Evolutionary conservation across 2,329 filamentous ascomycete genomes (phyloP).

Genomic region (Cryphonectria nitschkei): DNA sequence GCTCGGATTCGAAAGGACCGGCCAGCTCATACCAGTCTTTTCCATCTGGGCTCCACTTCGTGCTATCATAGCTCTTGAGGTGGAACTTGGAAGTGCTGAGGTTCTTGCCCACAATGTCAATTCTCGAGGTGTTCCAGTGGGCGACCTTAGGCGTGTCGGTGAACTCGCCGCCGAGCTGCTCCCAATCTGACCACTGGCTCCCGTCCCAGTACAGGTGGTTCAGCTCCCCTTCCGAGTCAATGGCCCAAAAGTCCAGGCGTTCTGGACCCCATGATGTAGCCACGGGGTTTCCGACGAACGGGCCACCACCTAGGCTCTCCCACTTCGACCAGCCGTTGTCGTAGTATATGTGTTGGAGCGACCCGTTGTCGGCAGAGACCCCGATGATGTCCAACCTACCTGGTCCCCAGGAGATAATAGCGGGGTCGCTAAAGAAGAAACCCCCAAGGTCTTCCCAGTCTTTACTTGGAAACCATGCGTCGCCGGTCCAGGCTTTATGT

Average conservation of each 20-base stretch:
- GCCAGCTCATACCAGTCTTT: slow-evolving; percentile 6
- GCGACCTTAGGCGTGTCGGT: background rate
- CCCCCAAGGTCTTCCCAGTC: background rate
- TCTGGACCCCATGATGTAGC: slow-evolving; percentile 7
- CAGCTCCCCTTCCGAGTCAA: slow-evolving; percentile 6
- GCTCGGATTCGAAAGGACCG: slow-evolving; percentile 5
- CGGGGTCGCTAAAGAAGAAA: background rate
- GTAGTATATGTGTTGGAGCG: slow-evolving; percentile 5
- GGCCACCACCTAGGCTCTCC: slow-evolving; percentile 11
- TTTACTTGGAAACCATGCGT: background rate
- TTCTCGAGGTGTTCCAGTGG: slow-evolving; percentile 3
- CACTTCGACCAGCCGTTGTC: background rate
- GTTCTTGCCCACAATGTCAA: slow-evolving; percentile 6
- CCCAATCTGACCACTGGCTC: slow-evolving; percentile 6
- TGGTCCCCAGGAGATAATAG: background rate
- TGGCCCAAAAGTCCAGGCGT: slow-evolving; percentile 5
- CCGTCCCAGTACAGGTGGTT: slow-evolving; percentile 15
- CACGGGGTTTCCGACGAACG: slow-evolving; percentile 5
- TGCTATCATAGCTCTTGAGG: slow-evolving; percentile 15
- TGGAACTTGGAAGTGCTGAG: background rate
- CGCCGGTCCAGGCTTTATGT: slow-evolving; percentile 6
- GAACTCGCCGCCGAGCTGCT: slow-evolving; percentile 9
- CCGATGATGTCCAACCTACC: slow-evolving; percentile 4
- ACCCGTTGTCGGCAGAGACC: background rate
- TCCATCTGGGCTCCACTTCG: slow-evolving; percentile 6